Evolutionary conservation across 2,329 filamentous ascomycete species (phyloP).

Genomic region (Pyricularia grisea): DNA sequence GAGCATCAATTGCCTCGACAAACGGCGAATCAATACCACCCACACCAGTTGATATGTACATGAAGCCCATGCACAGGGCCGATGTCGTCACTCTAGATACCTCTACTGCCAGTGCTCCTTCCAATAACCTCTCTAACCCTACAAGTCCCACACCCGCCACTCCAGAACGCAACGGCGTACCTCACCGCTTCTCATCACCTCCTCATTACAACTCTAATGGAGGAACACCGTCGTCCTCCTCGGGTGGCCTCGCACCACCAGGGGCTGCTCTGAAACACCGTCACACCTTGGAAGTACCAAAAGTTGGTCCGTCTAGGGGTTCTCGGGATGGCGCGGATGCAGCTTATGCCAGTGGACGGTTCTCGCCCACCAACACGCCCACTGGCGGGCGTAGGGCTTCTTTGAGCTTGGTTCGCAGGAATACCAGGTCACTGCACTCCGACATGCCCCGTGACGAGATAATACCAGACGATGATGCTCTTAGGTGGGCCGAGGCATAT

Average conservation of each 20-base stretch:
- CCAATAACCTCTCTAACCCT: conserved; percentile 6
- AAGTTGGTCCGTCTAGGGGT: conserved; percentile 46
- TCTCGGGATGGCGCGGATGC: conserved; percentile 66
- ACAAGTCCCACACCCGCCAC: conserved; percentile 9
- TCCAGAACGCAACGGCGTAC: conserved; percentile 15
- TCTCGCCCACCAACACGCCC: conserved; percentile 58
- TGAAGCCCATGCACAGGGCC: conserved; percentile 18
- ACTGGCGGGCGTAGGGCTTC: conserved; percentile 65
- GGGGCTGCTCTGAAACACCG: conserved; percentile 62
- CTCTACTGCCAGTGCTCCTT: conserved; percentile 10
- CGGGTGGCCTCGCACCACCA: conserved; percentile 34
- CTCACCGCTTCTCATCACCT: conserved; percentile 57
- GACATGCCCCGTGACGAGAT: conserved; percentile 78
- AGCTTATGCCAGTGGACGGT: conserved; percentile 65
- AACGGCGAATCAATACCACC: conserved; percentile 20
- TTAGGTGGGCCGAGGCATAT: conserved; percentile 87
- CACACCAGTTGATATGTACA: conserved; percentile 20
- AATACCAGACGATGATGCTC: conserved; percentile 79
- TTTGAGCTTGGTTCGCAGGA: conserved; percentile 69
- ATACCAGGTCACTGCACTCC: conserved; percentile 77
- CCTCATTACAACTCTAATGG: conserved; percentile 39
- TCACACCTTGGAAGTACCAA: conserved; percentile 83
- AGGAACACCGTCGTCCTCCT: conserved; percentile 31
- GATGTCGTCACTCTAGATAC: conserved; percentile 17
- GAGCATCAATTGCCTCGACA: conserved; percentile 24